These are phyloP conservation scores for Aquanectria penicillioides DNA, from an alignment of 2,329 filamentous ascomycete species.

Conservation along the genomic window DNA sequence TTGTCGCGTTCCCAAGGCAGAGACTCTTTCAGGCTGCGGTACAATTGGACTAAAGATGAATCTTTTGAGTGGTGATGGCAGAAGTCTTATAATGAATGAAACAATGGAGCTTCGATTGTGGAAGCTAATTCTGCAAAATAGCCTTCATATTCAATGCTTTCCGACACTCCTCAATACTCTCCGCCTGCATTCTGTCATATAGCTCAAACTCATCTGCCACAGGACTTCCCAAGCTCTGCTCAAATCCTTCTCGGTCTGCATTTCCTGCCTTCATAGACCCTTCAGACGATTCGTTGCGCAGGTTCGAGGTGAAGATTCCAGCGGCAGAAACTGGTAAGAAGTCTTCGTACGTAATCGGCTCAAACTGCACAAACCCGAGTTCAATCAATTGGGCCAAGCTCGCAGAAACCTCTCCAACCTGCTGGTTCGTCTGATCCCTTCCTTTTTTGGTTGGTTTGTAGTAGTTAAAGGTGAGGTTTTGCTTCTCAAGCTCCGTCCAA, in stretches of 20 bases:
- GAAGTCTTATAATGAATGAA: too few relatives aligned
- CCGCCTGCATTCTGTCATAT: not conserved
- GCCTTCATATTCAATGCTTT: not conserved
- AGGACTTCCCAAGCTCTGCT: not conserved
- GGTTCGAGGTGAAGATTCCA: slow-evolving; percentile 57
- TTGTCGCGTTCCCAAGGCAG: too few relatives aligned
- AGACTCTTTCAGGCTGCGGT: too few relatives aligned
- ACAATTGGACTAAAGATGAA: too few relatives aligned
- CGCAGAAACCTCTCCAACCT: not conserved
- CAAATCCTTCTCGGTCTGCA: not conserved
- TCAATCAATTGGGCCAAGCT: slow-evolving; percentile 44
- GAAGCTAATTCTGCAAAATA: not conserved
- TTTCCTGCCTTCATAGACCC: not conserved
- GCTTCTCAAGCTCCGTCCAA: slow-evolving; percentile 45
- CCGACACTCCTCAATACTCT: not conserved
- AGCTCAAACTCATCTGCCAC: slow-evolving; percentile 7
- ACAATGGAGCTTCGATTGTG: too few relatives aligned
- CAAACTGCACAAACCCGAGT: slow-evolving; percentile 43
- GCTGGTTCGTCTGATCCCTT: not conserved
- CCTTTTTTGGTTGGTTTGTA: slow-evolving; percentile 34
- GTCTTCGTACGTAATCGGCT: slow-evolving; percentile 61
- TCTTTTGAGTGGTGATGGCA: too few relatives aligned
- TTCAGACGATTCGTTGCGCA: slow-evolving; percentile 25
- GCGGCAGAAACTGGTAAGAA: slow-evolving; percentile 61
- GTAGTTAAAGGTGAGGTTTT: slow-evolving; percentile 49